These are phyloP conservation scores for Ophiocordyceps australis DNA, from an alignment of 2,329 filamentous ascomycete species.

Conservation along the genomic window DNA sequence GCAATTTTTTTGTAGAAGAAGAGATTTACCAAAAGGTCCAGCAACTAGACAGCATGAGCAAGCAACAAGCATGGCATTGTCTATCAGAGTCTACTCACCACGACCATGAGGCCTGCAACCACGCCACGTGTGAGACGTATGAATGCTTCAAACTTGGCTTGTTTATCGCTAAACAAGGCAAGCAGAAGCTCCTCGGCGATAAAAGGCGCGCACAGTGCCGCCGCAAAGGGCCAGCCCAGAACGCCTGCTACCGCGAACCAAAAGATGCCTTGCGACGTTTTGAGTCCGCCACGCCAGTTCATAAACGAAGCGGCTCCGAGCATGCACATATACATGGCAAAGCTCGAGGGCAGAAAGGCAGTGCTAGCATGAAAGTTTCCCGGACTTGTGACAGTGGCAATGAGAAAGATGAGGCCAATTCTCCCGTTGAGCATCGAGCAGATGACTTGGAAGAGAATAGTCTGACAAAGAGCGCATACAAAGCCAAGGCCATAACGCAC, in stretches of 20 bases:
- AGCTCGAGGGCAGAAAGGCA: constrained; percentile 80
- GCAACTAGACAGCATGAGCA: constrained; percentile 22
- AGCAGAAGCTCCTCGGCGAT: constrained; percentile 57
- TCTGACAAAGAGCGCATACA: constrained; percentile 65
- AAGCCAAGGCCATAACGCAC: constrained; percentile 60
- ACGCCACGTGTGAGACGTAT: constrained; percentile 49
- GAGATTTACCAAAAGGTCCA: constrained; percentile 56
- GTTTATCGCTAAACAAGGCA: constrained; percentile 30
- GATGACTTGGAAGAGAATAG: constrained; percentile 61
- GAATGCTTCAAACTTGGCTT: constrained; percentile 40
- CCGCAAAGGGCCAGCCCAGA: constrained; percentile 88
- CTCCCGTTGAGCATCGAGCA: constrained; percentile 61
- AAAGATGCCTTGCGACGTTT: constrained; percentile 67
- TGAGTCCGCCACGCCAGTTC: constrained; percentile 67
- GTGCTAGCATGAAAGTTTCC: constrained; percentile 88
- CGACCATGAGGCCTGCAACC: constrained; percentile 44
- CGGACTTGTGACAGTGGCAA: constrained; percentile 60
- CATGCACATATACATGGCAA: constrained; percentile 89
- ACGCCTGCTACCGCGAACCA: constrained; percentile 80
- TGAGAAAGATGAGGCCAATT: constrained; percentile 70
- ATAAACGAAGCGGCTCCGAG: constrained; percentile 78
- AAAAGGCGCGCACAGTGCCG: constrained; percentile 66
- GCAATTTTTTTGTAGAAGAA: constrained; percentile 72
- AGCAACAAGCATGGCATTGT: not conserved
- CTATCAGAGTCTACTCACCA: constrained; percentile 32